A percentile compares a stretch with the other conserved stretches of the same genome.
These are phyloP conservation scores for Aphanomyces stellatus DNA, from an alignment of 352 stramenopile species.

Conservation along the genomic window DNA sequence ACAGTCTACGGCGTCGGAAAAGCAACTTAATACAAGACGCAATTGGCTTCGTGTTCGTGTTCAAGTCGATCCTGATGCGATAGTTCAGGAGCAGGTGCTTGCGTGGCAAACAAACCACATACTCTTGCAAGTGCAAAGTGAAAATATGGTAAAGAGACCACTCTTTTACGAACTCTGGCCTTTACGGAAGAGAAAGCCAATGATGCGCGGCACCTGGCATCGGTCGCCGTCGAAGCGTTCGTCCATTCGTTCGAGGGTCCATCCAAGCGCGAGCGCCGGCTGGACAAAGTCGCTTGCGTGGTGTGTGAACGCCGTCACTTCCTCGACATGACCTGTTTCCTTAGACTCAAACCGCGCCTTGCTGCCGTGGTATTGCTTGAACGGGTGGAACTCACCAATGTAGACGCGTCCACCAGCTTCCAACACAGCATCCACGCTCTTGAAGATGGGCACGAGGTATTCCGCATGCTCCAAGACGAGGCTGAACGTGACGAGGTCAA, in stretches of 20 bases:
- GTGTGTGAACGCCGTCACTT: neutral
- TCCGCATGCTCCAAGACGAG: constrained; percentile 1
- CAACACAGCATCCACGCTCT: neutral
- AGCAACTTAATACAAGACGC: neutral
- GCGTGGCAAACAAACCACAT: neutral
- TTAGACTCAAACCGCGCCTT: neutral
- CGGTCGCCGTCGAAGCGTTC: constrained; percentile 5
- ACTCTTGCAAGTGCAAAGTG: too few species aligned
- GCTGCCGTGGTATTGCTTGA: neutral
- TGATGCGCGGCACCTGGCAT: neutral
- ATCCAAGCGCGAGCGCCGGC: neutral
- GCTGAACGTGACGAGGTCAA: constrained; percentile 14
- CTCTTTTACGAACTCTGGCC: too few species aligned
- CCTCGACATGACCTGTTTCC: neutral
- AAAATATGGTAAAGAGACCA: too few species aligned
- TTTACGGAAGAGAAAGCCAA: constrained; percentile 3
- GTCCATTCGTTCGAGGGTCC: neutral
- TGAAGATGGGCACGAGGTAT: neutral
- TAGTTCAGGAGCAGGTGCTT: too few species aligned
- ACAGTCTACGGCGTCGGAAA: constrained; percentile 98
- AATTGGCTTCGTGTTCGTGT: neutral
- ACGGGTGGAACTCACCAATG: constrained; percentile 5
- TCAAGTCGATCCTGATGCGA: too few species aligned
- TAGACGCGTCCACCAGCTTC: neutral
- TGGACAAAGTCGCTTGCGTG: constrained; percentile 7